A percentile compares a stretch with the other conserved stretches of the same genome.
Conservation (phyloP, 306 rosid species). For the Arachis hypogaea region DNA sequence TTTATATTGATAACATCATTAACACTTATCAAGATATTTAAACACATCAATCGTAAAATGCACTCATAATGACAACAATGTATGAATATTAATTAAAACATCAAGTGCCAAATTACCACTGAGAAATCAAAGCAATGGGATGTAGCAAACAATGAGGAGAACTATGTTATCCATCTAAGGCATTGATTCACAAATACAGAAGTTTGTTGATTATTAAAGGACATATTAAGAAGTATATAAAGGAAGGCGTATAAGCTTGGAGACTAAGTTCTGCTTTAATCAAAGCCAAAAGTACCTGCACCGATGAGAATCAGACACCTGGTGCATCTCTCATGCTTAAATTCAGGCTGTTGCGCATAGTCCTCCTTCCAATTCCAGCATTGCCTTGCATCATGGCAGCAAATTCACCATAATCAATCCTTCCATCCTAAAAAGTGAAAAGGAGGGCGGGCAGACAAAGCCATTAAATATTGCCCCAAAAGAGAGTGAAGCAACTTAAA, state of each 20-base stretch:
- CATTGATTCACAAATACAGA: neutral
- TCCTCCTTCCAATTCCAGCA: constrained; percentile 86
- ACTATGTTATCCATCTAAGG: constrained; percentile 5
- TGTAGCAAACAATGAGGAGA: constrained; percentile 7
- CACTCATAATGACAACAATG: constrained; percentile 9
- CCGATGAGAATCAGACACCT: constrained; percentile 46
- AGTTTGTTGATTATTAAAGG: neutral
- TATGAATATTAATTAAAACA: constrained; percentile 1
- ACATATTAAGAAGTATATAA: constrained; percentile 21
- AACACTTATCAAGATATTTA: neutral
- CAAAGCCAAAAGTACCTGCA: constrained; percentile 49
- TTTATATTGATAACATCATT: constrained; percentile 9
- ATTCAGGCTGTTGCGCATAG: constrained; percentile 89
- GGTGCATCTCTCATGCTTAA: constrained; percentile 94
- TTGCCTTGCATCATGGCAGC: constrained; percentile 98
- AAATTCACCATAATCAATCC: constrained; percentile 91
- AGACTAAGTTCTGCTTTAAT: constrained; percentile 32
- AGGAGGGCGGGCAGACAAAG: constrained; percentile 33
- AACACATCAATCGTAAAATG: neutral
- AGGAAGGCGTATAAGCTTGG: constrained; percentile 1
- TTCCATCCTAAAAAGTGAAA: constrained; percentile 68
- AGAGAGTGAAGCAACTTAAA: constrained; percentile 20
- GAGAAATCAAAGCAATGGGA: constrained; percentile 11
- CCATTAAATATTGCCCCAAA: constrained; percentile 32
- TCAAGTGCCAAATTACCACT: neutral